Conservation (phyloP, 352 stramenopile genomes). For the Phytophthora macrochlamydospora region DNA sequence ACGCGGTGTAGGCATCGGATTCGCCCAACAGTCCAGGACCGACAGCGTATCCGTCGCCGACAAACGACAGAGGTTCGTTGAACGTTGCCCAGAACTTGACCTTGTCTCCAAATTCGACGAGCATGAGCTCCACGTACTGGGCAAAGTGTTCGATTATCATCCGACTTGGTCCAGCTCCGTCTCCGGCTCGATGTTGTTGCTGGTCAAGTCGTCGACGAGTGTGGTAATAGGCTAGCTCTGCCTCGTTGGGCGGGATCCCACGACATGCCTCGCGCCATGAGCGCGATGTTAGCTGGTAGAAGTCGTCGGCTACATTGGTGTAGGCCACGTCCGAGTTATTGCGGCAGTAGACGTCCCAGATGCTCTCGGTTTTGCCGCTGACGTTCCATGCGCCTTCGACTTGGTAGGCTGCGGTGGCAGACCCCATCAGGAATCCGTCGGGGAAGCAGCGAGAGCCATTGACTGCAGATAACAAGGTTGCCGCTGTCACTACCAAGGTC, state of each 20-base stretch:
- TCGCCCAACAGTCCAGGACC: slow-evolving; percentile 80
- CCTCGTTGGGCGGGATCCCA: no score
- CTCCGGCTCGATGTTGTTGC: slow-evolving; percentile 75
- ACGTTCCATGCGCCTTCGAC: background rate
- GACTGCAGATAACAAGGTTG: background rate
- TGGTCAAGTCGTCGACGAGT: no score
- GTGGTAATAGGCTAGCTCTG: no score
- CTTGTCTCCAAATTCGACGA: slow-evolving; percentile 75
- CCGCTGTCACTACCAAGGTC: background rate
- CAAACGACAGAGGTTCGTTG: slow-evolving; percentile 90
- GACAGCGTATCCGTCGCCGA: slow-evolving; percentile 80
- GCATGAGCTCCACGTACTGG: slow-evolving; percentile 46
- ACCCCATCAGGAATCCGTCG: background rate
- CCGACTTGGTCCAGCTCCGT: slow-evolving; percentile 42
- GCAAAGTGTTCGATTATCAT: no score
- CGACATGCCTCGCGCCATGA: no score
- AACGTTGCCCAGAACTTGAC: slow-evolving; percentile 68
- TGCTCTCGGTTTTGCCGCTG: no score
- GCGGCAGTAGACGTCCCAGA: no score
- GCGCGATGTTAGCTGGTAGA: no score
- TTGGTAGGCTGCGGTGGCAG: background rate
- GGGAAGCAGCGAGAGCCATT: background rate
- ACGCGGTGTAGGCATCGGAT: slow-evolving; percentile 63
- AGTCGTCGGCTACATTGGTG: no score
- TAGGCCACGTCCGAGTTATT: no score